Evolutionary conservation across 2,329 filamentous ascomycete species (phyloP).

Genomic region (Neonectria neomacrospora): DNA sequence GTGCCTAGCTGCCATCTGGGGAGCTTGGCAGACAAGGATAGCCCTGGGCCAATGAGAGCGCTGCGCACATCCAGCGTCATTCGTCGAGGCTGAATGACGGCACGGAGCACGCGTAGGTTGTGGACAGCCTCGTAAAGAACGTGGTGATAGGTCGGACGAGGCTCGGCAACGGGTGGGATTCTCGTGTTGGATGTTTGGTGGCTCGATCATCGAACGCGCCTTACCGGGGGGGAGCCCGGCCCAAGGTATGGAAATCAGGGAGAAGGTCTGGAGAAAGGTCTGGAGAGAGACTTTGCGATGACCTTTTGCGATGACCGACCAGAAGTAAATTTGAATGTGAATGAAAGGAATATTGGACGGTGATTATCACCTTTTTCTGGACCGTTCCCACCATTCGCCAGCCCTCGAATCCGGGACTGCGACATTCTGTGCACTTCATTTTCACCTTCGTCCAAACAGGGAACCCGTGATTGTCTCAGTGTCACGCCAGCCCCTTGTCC

Average conservation of each 20-base stretch:
- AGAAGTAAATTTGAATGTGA: neutral
- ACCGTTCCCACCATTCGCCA: neutral
- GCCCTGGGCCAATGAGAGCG: conserved; percentile 35
- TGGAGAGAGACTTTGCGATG: neutral
- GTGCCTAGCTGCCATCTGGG: conserved; percentile 32
- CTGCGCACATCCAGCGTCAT: conserved; percentile 26
- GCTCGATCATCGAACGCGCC: conserved; percentile 26
- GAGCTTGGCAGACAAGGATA: conserved; percentile 37
- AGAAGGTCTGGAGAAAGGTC: neutral
- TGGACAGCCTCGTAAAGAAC: neutral
- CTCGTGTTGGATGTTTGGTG: conserved; percentile 23
- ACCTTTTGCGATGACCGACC: no score
- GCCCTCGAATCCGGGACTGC: neutral
- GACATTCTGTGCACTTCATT: neutral
- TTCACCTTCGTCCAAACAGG: neutral
- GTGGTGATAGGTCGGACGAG: conserved; percentile 27
- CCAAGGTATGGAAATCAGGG: neutral
- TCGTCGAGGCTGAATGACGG: conserved; percentile 22
- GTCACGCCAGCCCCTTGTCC: neutral
- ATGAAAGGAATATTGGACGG: neutral
- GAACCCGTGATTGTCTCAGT: neutral
- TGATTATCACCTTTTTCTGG: neutral
- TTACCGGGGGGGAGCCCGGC: conserved; percentile 19
- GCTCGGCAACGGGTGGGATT: conserved; percentile 9
- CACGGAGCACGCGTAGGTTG: conserved; percentile 5